These are phyloP conservation scores for Hypoxylon crocopeplum DNA, from an alignment of 495 filamentous ascomycete species.

Conservation along the genomic window DNA sequence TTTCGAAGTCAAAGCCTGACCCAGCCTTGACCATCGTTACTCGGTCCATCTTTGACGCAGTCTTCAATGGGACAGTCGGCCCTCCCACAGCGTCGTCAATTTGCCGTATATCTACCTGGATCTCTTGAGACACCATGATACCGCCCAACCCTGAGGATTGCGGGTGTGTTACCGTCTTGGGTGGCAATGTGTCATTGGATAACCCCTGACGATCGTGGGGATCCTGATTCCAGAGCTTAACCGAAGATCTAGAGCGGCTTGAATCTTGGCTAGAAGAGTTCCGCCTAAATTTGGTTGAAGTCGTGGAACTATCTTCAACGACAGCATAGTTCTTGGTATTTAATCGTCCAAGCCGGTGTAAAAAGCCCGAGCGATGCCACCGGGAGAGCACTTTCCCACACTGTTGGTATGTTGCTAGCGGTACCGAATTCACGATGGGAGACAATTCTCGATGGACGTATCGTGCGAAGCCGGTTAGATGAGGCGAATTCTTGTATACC, in stretches of 20 bases:
- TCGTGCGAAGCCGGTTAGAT: conserved; percentile 52
- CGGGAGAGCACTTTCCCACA: conserved; percentile 2
- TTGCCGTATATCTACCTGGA: conserved; percentile 56
- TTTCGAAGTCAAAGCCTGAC: conserved; percentile 19
- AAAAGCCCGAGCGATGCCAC: conserved; percentile 4
- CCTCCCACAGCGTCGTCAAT: conserved; percentile 19
- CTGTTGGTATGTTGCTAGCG: conserved; percentile 19
- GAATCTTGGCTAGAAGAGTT: conserved; percentile 56
- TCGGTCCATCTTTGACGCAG: conserved; percentile 7
- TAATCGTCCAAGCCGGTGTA: conserved; percentile 10
- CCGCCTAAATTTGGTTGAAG: conserved; percentile 2
- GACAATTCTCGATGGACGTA: conserved; percentile 54
- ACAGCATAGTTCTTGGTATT: conserved; percentile 8
- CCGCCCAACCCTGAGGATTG: conserved; percentile 48
- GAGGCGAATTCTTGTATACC: conserved; percentile 50
- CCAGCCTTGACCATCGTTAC: conserved; percentile 30
- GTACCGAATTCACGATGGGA: conserved; percentile 43
- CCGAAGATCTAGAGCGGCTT: conserved; percentile 49
- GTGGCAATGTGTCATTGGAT: conserved; percentile 11
- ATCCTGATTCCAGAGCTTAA: conserved; percentile 44
- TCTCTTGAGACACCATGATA: conserved; percentile 62
- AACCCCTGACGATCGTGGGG: not conserved
- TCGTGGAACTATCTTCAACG: conserved; percentile 15
- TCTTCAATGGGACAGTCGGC: conserved; percentile 2
- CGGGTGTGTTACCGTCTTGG: not conserved